Evolutionary conservation across 345 rosid genomes (phyloP).

Genomic region (Bruguiera parviflora): DNA sequence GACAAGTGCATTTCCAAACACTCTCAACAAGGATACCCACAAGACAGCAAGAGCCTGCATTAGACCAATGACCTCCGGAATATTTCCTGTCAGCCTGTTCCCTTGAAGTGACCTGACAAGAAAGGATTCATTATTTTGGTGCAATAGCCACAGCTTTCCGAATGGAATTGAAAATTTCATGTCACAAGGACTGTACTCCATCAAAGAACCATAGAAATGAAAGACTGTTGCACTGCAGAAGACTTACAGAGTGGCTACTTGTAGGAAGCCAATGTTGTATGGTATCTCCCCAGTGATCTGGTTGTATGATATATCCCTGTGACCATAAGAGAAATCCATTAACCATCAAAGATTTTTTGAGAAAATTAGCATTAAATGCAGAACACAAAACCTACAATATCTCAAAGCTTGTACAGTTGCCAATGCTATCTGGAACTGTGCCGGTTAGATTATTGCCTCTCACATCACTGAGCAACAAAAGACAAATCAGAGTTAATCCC

Average conservation of each 20-base stretch:
- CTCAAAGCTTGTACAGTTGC: slow-evolving; percentile 96
- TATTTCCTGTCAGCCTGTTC: slow-evolving; percentile 63
- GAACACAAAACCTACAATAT: slow-evolving; percentile 57
- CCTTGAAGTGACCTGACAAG: slow-evolving; percentile 81
- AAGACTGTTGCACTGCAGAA: not conserved
- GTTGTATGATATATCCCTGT: slow-evolving; percentile 88
- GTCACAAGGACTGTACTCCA: too few species aligned
- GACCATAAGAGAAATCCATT: not conserved
- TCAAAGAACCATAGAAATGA: not conserved
- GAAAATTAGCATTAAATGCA: too few species aligned
- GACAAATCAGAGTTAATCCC: not conserved
- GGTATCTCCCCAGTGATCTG: slow-evolving; percentile 86
- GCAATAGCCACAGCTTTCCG: too few species aligned
- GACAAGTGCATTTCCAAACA: too few species aligned
- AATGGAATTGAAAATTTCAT: not conserved
- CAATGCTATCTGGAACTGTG: slow-evolving; percentile 75
- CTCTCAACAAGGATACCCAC: slow-evolving; percentile 39
- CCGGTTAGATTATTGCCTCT: slow-evolving; percentile 87
- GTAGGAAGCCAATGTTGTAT: slow-evolving; percentile 87
- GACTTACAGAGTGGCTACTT: slow-evolving; percentile 94
- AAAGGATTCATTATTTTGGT: not conserved
- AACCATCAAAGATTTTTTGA: not conserved
- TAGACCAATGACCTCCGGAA: slow-evolving; percentile 88
- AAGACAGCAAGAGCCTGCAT: slow-evolving; percentile 98
- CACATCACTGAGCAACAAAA: slow-evolving; percentile 62